Percentiles rank a stretch among this genome's conserved stretches.
Conservation (phyloP, 805 yeast species). For the Kazachstania bromeliacearum region DNA sequence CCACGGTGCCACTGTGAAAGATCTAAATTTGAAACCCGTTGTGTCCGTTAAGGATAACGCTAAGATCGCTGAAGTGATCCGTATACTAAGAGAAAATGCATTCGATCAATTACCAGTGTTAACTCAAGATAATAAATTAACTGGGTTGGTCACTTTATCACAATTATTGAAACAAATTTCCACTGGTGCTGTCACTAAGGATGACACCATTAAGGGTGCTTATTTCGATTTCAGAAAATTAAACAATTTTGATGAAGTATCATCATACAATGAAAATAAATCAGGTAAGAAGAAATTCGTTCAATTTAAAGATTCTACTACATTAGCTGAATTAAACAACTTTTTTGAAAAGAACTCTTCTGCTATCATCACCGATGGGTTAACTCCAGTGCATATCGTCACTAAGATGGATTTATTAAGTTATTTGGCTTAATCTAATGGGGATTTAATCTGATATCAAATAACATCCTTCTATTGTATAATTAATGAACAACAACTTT, state of each 20-base stretch:
- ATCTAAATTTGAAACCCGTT: conserved; percentile 69
- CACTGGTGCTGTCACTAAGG: conserved; percentile 47
- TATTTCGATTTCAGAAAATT: conserved; percentile 70
- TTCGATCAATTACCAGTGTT: conserved; percentile 83
- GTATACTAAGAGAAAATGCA: conserved; percentile 61
- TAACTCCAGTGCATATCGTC: conserved; percentile 72
- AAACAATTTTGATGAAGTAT: conserved; percentile 48
- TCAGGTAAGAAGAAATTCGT: conserved; percentile 58
- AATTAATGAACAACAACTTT: no score
- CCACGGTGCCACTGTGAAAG: conserved; percentile 51
- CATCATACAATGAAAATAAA: conserved; percentile 53
- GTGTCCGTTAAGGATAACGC: conserved; percentile 59
- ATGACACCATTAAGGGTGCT: conserved; percentile 37
- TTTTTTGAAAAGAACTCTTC: conserved; percentile 80
- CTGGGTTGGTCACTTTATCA: conserved; percentile 71
- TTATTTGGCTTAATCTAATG: conserved; percentile 28
- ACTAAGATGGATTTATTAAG: conserved; percentile 79
- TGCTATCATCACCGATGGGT: conserved; percentile 71
- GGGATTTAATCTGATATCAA: no score
- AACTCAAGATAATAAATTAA: conserved; percentile 44
- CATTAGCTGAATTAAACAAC: conserved; percentile 57
- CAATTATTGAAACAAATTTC: conserved; percentile 60
- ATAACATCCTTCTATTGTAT: no score
- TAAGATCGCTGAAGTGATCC: conserved; percentile 54
- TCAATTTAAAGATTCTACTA: conserved; percentile 55